A percentile compares a stretch with the other conserved stretches of the same genome.
Evolutionary conservation across 169 alveolate genomes (phyloP).

Genomic region (Fabrea salina): DNA sequence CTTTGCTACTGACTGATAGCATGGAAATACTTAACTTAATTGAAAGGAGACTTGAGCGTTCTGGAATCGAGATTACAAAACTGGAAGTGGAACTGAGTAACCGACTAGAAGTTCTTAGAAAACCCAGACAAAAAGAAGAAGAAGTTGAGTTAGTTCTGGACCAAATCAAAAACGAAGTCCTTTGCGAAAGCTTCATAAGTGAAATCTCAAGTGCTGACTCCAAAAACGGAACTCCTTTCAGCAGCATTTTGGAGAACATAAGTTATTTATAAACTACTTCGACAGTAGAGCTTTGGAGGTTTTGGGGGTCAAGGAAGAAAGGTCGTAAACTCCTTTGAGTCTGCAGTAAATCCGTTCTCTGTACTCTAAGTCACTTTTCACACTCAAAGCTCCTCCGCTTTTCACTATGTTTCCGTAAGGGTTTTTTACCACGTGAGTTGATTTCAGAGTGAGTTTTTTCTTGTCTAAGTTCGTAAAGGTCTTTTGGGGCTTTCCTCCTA

Average conservation of each 20-base stretch:
- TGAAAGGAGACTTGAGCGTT: background rate
- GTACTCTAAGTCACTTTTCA: background rate
- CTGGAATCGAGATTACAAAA: background rate
- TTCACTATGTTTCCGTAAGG: background rate
- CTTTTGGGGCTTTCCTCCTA: background rate
- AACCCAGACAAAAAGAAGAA: no score
- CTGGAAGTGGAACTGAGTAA: constrained; percentile 18
- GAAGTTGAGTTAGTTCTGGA: no score
- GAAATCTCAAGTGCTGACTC: no score
- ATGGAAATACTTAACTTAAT: background rate
- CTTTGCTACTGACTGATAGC: constrained; percentile 11
- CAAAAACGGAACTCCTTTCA: no score
- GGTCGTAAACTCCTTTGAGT: background rate
- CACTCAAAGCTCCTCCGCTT: background rate
- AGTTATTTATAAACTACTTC: no score
- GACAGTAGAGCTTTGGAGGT: background rate
- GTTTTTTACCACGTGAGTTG: background rate
- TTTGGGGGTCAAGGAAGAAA: background rate
- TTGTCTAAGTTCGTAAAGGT: background rate
- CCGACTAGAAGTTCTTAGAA: no score
- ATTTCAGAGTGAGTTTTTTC: background rate
- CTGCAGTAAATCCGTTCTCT: background rate
- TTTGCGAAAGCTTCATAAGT: no score
- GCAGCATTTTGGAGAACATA: no score
- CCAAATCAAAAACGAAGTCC: no score